Percentiles rank a stretch among this genome's conserved stretches.
Evolutionary conservation across 352 stramenopile genomes (phyloP).

Genomic region (Globisporangium polare): DNA sequence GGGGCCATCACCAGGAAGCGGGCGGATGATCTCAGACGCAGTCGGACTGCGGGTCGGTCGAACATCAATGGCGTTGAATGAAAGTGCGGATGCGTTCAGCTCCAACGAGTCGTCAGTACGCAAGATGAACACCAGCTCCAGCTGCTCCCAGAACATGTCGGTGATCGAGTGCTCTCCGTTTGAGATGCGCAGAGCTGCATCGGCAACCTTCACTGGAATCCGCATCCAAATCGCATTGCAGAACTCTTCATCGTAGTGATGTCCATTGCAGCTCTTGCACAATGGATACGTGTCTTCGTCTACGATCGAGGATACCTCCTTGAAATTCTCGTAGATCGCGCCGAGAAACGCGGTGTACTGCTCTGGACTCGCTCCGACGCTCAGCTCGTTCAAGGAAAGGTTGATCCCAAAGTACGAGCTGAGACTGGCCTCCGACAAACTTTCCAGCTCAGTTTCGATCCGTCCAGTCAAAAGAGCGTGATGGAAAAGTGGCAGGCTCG

Average conservation of each 20-base stretch:
- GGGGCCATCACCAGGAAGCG: conserved; percentile 59
- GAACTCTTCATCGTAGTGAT: conserved; percentile 56
- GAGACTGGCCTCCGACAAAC: conserved; percentile 44
- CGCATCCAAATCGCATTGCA: conserved; percentile 81
- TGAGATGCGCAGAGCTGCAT: conserved; percentile 71
- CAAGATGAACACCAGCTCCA: conserved; percentile 73
- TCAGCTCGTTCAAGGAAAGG: conserved; percentile 77
- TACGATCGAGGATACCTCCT: conserved; percentile 68
- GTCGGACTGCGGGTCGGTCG: conserved; percentile 42
- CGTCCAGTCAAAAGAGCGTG: conserved; percentile 72
- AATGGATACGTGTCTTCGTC: conserved; percentile 78
- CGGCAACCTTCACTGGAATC: conserved; percentile 69
- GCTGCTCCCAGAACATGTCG: conserved; percentile 78
- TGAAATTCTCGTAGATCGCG: conserved; percentile 88
- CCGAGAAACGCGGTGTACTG: conserved; percentile 73
- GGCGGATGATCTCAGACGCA: conserved; percentile 66
- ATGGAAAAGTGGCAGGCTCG: conserved; percentile 62
- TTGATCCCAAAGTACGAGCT: conserved; percentile 69
- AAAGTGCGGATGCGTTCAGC: conserved; percentile 51
- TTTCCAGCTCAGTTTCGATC: conserved; percentile 75
- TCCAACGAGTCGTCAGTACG: conserved; percentile 82
- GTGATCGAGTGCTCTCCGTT: conserved; percentile 50
- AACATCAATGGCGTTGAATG: conserved; percentile 61
- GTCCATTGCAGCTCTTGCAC: conserved; percentile 53
- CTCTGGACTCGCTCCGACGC: conserved; percentile 46